A percentile compares a stretch with the other conserved stretches of the same genome.
phyloP scores from a whole-genome alignment of 176 grass and related monocot genomes.

The Chloris gayana region DNA sequence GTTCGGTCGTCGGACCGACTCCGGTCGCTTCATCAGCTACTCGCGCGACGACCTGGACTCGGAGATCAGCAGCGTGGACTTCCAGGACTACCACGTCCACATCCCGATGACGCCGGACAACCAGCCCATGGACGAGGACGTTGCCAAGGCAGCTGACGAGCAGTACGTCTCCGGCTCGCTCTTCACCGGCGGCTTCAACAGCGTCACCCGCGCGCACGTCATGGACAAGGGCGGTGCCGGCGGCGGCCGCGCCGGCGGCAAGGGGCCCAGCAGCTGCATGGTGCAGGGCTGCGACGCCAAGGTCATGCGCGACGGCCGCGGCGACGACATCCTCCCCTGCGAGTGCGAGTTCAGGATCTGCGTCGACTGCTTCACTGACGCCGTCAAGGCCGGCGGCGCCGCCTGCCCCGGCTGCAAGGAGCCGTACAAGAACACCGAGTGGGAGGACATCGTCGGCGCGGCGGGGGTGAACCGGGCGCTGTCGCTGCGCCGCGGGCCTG shows the following conservation, averaged over 20 bases:
- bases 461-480: constrained; percentile 51
- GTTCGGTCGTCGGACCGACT: constrained; percentile 81
- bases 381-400: constrained; percentile 57
- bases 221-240: constrained; percentile 50
- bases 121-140: constrained; percentile 74
- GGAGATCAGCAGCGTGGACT: constrained; percentile 95
- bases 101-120: constrained; percentile 97
- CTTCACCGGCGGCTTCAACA: constrained; percentile 98
- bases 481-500: constrained; percentile 50
- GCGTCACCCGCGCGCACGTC: constrained; percentile 75
- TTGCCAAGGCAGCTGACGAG: constrained; percentile 48
- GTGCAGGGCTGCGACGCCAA: constrained; percentile 69
- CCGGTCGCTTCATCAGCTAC: constrained; percentile 96
- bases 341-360: constrained; percentile 98
- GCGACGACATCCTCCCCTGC: constrained; percentile 68
- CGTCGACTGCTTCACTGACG: constrained; percentile 88
- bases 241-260: constrained; percentile 35
- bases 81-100: constrained; percentile 89
- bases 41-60: constrained; percentile 93
- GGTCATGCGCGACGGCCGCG: constrained; percentile 60
- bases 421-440: constrained; percentile 76
- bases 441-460: constrained; percentile 49
- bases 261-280: constrained; percentile 52
- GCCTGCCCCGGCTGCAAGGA: constrained; percentile 93
- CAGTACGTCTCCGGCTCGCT: constrained; percentile 79